Evolutionary conservation across 352 stramenopile genomes (phyloP), one percentile per base, ranked within the genome.

Genomic region (Plasmopara viticola): DNA sequence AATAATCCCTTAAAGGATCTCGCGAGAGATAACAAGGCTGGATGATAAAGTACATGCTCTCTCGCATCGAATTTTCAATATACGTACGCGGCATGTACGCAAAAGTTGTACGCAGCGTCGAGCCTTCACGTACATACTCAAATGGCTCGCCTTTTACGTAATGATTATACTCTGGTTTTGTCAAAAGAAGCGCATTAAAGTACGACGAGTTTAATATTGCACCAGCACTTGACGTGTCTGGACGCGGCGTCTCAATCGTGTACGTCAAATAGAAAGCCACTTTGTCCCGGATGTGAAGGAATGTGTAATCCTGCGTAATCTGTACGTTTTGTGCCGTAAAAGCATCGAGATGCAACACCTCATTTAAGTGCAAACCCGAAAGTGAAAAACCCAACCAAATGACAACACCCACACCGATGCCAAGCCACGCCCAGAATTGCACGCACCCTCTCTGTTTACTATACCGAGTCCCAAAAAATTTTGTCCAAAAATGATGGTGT

Each of bases 261-360:
- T 87, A 87, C 15, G 54, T 68, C 33, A 87, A 46, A 13, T 73
- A 64, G 45, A 87, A 78, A 13, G 62, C 60, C 9, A 87, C 76
- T 48, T 84, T 71, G 39, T 87, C 76, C 6, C 67, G 60, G 8
- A 87, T 43, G 25, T 80, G 64, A 14, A 87, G 49, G 42, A 68
- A 85, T 46, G 72, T 73, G 14, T 71, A 84, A 44, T 87, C 71
- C 17, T 73, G 34, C 6, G 58, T 72, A 8, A 87, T 39, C 10
- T 73, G 56, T 2, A 85, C 73, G 47, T 84, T 58, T 8, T 79
- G 33, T 14, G 70, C 66, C 1, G 64, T 60, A 31, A 87, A 85
- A 25, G 76, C 76, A 44, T 85, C 76, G 13, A 87, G 49, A 17
- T 87, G 76, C 14, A 87, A 61, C 51, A 87, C 73, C 44, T 84